Base-by-base conservation (phyloP, 1,139 yeast genomes). In the Nakaseomyces nivariensis region DNA sequence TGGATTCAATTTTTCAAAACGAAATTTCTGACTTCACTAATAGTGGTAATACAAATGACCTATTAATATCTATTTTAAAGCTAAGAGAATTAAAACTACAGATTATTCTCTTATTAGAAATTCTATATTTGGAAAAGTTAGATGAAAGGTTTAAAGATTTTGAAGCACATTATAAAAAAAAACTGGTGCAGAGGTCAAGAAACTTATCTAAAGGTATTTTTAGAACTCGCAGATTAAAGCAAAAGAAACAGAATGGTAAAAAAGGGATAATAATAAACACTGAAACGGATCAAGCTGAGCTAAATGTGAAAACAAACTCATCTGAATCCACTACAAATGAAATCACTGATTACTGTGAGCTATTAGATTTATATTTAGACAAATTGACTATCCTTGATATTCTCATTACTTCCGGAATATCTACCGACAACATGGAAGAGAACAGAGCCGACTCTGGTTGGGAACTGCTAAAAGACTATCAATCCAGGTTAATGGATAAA, bases 71-170 rank as follows among this genome's bases (percentile, higher is more conserved):
- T 5, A 51, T 64, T 27, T 67, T 82, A 50, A 83, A 82, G 57
- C 67, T 79, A 1, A 70, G 90, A 38, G 94, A 85, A 58, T 77
- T 85, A 0, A 87, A 82, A 58, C 66, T 85, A 22, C 94, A 85
- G 59, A 69, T 82, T 0, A 64, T 84, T 1, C 56, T 83, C 0
- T 60, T 81, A 3, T 63, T 84, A 48, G 92, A 85, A 59, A 48
- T 67, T 4, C 60, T 70, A 8, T 45, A 54, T 26, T 41, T 58
- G 11, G 53, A 59, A 54, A 65, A 54, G 54, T 60, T 57, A 53
- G 73, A 62, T 67, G 26, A 43, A 0, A 66, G 54, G 38, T 60
- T 55, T 49, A 58, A 52, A 53, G 60, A 61, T 53, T 64, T 67
- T 54, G 62, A 63, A 54, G 49, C 53, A 5, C 51, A 45, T 3